phyloP scores from a whole-genome alignment of 192 early-diverging fungal species.

The Podila epicladia region DNA sequence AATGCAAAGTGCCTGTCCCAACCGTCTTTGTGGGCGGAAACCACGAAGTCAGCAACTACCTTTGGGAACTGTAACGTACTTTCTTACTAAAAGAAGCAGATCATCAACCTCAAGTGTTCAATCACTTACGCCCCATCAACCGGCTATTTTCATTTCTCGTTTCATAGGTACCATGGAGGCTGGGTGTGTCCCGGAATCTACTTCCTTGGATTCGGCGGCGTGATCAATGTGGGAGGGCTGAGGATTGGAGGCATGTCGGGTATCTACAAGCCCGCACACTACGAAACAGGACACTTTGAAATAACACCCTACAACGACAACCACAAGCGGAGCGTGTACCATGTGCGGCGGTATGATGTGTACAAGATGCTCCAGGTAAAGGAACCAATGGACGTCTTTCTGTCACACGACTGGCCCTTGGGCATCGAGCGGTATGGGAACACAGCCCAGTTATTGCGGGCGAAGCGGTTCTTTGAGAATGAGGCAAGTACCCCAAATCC shows the following conservation, averaged over 20 bases:
- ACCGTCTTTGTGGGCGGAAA: conserved; percentile 99
- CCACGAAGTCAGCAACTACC: conserved; percentile 95
- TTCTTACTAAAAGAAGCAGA: too few species aligned
- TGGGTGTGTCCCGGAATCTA: conserved; percentile 96
- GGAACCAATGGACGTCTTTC: conserved; percentile 85
- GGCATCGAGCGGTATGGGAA: conserved; percentile 87
- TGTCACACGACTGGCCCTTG: conserved; percentile 97
- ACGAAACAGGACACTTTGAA: conserved; percentile 78
- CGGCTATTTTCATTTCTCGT: neutral
- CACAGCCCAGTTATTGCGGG: conserved; percentile 61
- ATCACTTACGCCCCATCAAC: too few species aligned
- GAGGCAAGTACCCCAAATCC: conserved; percentile 67
- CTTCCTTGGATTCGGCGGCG: conserved; percentile 87
- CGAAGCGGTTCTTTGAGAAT: conserved; percentile 76
- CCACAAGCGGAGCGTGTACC: conserved; percentile 81
- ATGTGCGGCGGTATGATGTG: conserved; percentile 87
- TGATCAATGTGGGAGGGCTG: conserved; percentile 87
- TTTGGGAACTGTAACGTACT: conserved; percentile 88
- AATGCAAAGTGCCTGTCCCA: conserved; percentile 78
- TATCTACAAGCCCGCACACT: conserved; percentile 79
- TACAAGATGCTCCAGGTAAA: conserved; percentile 78
- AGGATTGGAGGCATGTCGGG: conserved; percentile 95
- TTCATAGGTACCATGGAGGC: conserved; percentile 85
- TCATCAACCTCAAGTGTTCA: too few species aligned
- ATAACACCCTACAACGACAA: conserved; percentile 75